These are phyloP conservation scores for Tuber indicum DNA, from an alignment of 495 filamentous ascomycete species.

Conservation along the genomic window DNA sequence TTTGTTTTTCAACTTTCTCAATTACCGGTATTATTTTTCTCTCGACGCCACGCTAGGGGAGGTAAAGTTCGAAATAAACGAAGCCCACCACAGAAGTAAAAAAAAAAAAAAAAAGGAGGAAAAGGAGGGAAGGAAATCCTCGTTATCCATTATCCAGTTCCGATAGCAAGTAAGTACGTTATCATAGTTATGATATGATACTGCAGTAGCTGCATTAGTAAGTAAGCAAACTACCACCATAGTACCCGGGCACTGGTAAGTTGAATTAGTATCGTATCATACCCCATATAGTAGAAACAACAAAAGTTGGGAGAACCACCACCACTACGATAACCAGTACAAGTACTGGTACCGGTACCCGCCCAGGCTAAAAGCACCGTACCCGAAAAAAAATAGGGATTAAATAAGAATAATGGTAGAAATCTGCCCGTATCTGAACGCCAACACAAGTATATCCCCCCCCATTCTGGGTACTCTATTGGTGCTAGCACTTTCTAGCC, in stretches of 20 bases:
- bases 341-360: no score
- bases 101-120: background rate
- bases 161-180: background rate
- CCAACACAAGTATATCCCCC: background rate
- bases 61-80: background rate
- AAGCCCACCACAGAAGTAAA: background rate
- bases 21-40: no score
- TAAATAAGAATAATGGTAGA: background rate
- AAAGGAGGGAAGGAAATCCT: background rate
- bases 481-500: background rate
- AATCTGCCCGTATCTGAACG: background rate
- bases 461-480: background rate
- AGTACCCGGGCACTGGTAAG: background rate
- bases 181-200: background rate
- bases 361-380: background rate
- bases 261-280: background rate
- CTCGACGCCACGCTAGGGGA: no score
- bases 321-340: background rate
- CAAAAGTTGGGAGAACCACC: background rate
- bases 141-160: background rate
- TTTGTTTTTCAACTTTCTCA: no score
- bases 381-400: background rate
- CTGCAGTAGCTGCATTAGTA: background rate
- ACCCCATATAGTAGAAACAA: background rate
- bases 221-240: background rate